Evolutionary conservation across 441 rosid species (phyloP).

Genomic region (Breynia disticha): DNA sequence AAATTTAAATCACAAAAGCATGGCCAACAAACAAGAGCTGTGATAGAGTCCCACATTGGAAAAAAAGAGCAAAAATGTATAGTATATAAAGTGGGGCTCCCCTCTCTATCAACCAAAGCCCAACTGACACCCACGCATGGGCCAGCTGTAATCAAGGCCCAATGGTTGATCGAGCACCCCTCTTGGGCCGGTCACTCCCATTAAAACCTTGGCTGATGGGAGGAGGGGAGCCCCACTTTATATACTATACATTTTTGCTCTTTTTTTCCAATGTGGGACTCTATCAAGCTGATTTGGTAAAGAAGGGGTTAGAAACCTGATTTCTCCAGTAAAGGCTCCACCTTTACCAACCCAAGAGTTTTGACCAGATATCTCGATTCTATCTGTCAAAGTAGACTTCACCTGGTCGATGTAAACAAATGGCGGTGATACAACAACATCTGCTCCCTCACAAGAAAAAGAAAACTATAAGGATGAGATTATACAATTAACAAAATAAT

Average conservation of each 20-base stretch:
- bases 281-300: background rate
- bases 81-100: too few relatives aligned
- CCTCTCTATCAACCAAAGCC: too few relatives aligned
- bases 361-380: conserved; percentile 73
- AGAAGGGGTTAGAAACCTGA: conserved; percentile 42
- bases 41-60: too few relatives aligned
- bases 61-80: too few relatives aligned
- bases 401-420: conserved; percentile 82
- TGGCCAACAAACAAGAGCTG: background rate
- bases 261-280: too few relatives aligned
- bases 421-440: conserved; percentile 93
- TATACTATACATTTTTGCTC: too few relatives aligned
- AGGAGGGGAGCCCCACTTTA: too few relatives aligned
- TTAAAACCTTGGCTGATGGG: too few relatives aligned
- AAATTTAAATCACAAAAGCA: background rate
- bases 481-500: background rate
- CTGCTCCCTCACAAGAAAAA: conserved; percentile 31
- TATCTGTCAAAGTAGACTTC: conserved; percentile 49
- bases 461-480: background rate
- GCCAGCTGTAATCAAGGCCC: too few relatives aligned
- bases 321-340: conserved; percentile 98
- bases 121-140: too few relatives aligned
- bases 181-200: too few relatives aligned
- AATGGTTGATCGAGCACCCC: too few relatives aligned
- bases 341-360: conserved; percentile 95